Percentiles rank a stretch among this genome's conserved stretches.
Conservation (phyloP, 805 yeast genomes). For the Saturnispora dispora region DNA sequence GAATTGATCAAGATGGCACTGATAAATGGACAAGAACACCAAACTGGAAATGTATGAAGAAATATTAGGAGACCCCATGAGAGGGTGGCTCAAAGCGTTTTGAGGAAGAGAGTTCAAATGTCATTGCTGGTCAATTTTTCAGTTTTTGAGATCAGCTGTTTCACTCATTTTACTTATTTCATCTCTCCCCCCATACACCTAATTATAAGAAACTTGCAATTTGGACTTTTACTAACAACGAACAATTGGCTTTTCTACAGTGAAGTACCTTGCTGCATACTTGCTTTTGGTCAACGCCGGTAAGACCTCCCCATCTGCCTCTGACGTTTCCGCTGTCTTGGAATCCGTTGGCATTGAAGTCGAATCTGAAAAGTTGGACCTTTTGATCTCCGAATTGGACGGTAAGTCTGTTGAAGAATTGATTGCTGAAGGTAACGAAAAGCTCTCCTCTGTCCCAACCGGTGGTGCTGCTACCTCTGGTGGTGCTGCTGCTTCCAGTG, state of each 20-base stretch:
- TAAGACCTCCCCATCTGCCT: slow-evolving; percentile 71
- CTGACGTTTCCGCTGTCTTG: slow-evolving; percentile 63
- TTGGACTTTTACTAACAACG: neutral
- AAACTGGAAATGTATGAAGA: no score
- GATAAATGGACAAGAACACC: no score
- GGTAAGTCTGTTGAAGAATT: slow-evolving; percentile 70
- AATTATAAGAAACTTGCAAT: no score
- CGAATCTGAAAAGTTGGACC: slow-evolving; percentile 65
- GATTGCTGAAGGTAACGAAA: slow-evolving; percentile 72
- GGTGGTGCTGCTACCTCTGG: slow-evolving; percentile 71
- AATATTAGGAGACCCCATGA: no score
- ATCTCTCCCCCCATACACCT: no score
- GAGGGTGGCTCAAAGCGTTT: no score
- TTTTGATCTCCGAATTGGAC: slow-evolving; percentile 65
- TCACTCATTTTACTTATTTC: no score
- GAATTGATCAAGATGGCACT: no score
- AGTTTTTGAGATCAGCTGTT: no score
- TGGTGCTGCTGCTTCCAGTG: slow-evolving; percentile 47
- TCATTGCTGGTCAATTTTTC: no score
- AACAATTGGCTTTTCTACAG: slow-evolving; percentile 21
- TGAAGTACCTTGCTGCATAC: slow-evolving; percentile 93
- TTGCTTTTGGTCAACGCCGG: slow-evolving; percentile 84
- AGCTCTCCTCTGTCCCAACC: slow-evolving; percentile 73
- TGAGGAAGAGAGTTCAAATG: no score
- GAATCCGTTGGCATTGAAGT: slow-evolving; percentile 74